Base-by-base conservation (phyloP, 2,329 filamentous ascomycete genomes). In the Coleophoma cylindrospora region DNA sequence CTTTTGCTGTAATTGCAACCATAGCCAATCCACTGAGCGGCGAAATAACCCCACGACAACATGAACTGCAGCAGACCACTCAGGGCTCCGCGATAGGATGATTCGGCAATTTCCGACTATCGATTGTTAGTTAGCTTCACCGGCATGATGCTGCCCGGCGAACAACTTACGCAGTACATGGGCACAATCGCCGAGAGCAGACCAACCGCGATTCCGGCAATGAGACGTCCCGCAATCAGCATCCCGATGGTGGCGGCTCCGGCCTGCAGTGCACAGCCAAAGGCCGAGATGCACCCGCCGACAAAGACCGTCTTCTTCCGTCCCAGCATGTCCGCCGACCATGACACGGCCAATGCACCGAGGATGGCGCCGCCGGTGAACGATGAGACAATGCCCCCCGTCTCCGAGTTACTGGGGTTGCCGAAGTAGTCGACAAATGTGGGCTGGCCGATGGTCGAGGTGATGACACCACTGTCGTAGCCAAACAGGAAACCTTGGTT, bases 161-260 rank as follows among this genome's bases (percentile, higher is more conserved):
- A 14, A 3, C 68, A 79, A 57, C 64, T 49, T 59, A 62, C 63
- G 50, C 70, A 71, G 55, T 74, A 74, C 50, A 74, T 70, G 2
- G 72, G 72, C 27, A 74, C 68, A 0, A 67, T 71, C 10, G 68
- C 64, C 1, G 71, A 72, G 54, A 75, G 65, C 36, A 72, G 59
- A 4, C 74, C 74, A 17, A 76, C 66, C 1, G 73, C 73, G 14
- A 74, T 50, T 7, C 74, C 74, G 12, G 72, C 73, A 50, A 76
- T 70, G 54, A 74, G 70, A 43, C 74, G 72, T 10, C 50, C 74
- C 11, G 67, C 61, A 36, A 77, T 72, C 13, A 77, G 61, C 68
- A 75, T 74, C 34, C 48, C 50, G 33, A 64, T 58, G 10, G 53
- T 58, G 9, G 45, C 49, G 6, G 64, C 52, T 14, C 55, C 63